Evolutionary conservation across 2,329 filamentous ascomycete species (phyloP).

Genomic region (Colletotrichum falcatum): DNA sequence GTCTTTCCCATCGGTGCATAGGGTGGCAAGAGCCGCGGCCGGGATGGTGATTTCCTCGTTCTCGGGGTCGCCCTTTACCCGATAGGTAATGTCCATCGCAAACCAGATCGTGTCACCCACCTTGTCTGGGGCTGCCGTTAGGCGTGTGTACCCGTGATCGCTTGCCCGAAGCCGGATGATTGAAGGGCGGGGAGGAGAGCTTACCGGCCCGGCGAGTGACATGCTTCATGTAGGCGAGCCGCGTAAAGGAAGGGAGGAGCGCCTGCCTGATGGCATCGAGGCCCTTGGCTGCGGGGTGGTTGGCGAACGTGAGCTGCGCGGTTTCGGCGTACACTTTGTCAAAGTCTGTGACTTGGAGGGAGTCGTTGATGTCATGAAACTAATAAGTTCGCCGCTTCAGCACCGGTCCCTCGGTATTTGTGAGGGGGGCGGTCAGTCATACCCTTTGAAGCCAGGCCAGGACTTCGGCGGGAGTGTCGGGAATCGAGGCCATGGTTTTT

Average conservation of each 20-base stretch:
- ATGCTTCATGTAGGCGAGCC: constrained; percentile 28
- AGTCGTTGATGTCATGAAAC: constrained; percentile 1
- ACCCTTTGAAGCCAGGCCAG: neutral
- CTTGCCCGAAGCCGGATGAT: neutral
- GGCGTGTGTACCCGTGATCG: neutral
- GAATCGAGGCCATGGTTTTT: neutral
- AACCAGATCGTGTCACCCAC: constrained; percentile 22
- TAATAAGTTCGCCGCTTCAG: neutral
- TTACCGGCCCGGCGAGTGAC: neutral
- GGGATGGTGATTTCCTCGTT: constrained; percentile 8
- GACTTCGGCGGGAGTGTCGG: neutral
- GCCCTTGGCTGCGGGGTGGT: neutral
- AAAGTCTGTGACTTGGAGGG: neutral
- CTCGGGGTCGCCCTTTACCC: constrained; percentile 1
- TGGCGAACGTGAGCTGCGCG: constrained; percentile 13
- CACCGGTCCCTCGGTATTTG: too few species aligned
- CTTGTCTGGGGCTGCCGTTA: neutral
- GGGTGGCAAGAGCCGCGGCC: constrained; percentile 6
- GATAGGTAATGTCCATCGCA: neutral
- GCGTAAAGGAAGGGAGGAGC: neutral
- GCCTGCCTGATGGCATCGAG: constrained; percentile 6
- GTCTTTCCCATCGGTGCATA: constrained; percentile 3
- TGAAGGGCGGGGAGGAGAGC: neutral
- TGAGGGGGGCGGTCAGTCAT: too few species aligned
- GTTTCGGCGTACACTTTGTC: constrained; percentile 10